These are phyloP conservation scores for Terfezia claveryi DNA, from an alignment of 495 filamentous ascomycete species.

Conservation along the genomic window DNA sequence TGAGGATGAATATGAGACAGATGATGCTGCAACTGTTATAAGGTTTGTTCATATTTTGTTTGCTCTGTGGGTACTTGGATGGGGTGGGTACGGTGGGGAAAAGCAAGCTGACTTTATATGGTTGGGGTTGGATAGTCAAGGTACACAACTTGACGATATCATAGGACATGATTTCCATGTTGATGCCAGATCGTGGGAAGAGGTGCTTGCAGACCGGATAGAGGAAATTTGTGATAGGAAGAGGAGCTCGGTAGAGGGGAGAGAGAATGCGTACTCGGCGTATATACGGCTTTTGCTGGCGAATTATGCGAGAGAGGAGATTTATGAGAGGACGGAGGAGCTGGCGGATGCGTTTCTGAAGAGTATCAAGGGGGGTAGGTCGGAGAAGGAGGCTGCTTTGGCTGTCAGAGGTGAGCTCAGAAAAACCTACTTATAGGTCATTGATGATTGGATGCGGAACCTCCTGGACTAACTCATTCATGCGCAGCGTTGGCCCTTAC, in stretches of 20 bases:
- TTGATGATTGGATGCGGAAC: background rate
- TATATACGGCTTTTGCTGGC: constrained; percentile 54
- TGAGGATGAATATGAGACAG: constrained; percentile 56
- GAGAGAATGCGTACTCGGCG: constrained; percentile 46
- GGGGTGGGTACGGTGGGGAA: constrained; percentile 15
- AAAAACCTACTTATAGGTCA: background rate
- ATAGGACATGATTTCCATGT: constrained; percentile 26
- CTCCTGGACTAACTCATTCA: background rate
- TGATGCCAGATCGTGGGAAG: constrained; percentile 36
- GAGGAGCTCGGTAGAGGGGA: constrained; percentile 54
- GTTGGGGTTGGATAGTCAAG: constrained; percentile 31
- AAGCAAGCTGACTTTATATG: constrained; percentile 1
- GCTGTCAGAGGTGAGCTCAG: constrained; percentile 33
- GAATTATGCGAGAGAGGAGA: constrained; percentile 47
- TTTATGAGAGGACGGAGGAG: constrained; percentile 36
- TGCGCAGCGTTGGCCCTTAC: constrained; percentile 45
- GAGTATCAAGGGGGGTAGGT: constrained; percentile 48
- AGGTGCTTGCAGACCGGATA: constrained; percentile 48
- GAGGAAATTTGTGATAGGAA: constrained; percentile 72
- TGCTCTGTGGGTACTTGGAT: constrained; percentile 1
- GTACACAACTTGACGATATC: constrained; percentile 27
- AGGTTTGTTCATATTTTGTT: constrained; percentile 29
- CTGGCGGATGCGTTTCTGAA: constrained; percentile 49
- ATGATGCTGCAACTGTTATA: constrained; percentile 45
- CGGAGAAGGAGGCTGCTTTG: constrained; percentile 47